These are phyloP conservation scores for Ligustrum vulgare DNA, from an alignment of 257 asterid genomes.

Conservation along the genomic window DNA sequence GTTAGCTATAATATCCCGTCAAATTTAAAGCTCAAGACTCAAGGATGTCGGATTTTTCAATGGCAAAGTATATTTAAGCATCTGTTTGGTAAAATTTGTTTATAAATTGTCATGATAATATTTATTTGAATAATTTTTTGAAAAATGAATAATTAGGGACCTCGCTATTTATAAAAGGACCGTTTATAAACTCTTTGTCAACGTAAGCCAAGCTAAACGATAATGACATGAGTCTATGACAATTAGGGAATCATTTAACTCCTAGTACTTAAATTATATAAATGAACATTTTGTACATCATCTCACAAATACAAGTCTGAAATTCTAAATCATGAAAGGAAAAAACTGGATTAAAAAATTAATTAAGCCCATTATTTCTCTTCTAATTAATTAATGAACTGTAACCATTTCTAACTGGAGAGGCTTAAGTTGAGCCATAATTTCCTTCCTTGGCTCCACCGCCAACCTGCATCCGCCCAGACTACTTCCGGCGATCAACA, in stretches of 20 bases:
- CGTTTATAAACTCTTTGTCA: no score
- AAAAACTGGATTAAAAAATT: not conserved
- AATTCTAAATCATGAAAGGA: not conserved
- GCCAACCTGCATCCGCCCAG: not conserved
- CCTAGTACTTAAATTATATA: not conserved
- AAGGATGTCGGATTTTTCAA: not conserved
- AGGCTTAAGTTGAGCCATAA: slow-evolving; percentile 48
- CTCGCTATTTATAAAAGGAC: no score
- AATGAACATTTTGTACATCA: not conserved
- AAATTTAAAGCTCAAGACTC: not conserved
- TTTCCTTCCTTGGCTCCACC: slow-evolving; percentile 49
- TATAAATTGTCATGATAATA: no score
- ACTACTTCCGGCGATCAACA: slow-evolving; percentile 9
- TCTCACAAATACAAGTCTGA: not conserved
- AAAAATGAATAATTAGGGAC: no score
- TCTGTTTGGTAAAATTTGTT: no score
- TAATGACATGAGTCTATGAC: no score
- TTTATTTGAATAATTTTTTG: no score
- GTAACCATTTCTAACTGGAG: slow-evolving; percentile 25
- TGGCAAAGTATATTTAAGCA: no score
- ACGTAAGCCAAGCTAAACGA: no score
- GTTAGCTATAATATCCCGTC: not conserved
- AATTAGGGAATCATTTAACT: no score
- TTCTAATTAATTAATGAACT: not conserved
- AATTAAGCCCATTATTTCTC: not conserved